phyloP scores from a whole-genome alignment of 768 basidiomycete species.

The Mycena vitilis region DNA sequence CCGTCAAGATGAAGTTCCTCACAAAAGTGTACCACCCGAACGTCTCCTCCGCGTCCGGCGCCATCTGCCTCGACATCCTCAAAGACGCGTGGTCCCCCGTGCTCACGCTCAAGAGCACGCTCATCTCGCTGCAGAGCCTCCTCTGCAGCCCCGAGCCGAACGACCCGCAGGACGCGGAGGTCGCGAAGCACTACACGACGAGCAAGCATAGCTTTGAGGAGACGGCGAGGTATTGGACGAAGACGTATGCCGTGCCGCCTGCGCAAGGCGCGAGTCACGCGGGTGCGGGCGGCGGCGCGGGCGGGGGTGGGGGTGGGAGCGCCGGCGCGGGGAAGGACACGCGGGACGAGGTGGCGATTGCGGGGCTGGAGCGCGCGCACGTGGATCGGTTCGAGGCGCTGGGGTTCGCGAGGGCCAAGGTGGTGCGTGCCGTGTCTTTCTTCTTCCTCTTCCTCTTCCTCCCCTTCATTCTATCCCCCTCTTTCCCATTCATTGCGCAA shows the following conservation, averaged over 20 bases:
- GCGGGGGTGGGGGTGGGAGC: no score
- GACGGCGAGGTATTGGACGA: constrained; percentile 94
- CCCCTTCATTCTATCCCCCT: no score
- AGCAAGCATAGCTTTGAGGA: constrained; percentile 89
- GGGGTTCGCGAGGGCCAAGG: constrained; percentile 86
- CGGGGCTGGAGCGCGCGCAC: constrained; percentile 85
- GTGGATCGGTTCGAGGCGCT: constrained; percentile 87
- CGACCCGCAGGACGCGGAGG: constrained; percentile 98
- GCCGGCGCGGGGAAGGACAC: constrained; percentile 2
- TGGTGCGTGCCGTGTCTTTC: constrained; percentile 66
- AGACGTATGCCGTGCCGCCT: constrained; percentile 88
- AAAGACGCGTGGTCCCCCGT: constrained; percentile 96
- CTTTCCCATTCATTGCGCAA: no score
- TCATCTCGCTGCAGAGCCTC: constrained; percentile 94
- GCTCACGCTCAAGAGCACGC: constrained; percentile 93
- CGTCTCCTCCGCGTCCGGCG: constrained; percentile 92
- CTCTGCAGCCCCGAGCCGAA: constrained; percentile 95
- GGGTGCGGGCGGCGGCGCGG: no score
- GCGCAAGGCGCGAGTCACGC: no score
- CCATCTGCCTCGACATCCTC: constrained; percentile 92
- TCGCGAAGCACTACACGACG: constrained; percentile 96
- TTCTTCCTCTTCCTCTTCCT: no score
- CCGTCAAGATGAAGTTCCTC: constrained; percentile 98
- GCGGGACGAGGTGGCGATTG: constrained; percentile 73
- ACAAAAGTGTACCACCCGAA: constrained; percentile 98